Base-by-base conservation (phyloP, 345 rosid genomes). In the Abelmoschus esculentus region DNA sequence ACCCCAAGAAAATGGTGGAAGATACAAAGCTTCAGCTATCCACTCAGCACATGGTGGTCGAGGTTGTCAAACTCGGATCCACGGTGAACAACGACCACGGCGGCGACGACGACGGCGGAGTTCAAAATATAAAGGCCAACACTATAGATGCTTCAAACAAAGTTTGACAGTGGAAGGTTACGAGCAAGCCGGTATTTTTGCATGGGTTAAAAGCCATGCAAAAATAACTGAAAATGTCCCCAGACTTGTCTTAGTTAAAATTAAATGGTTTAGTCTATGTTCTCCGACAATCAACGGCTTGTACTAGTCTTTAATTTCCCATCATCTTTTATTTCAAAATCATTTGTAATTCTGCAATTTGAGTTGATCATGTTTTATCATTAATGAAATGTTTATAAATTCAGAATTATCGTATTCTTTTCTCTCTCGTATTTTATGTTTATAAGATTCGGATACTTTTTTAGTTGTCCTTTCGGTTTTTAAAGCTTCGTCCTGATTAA, bases 41-140 rank as follows among this genome's bases (percentile, higher is more conserved):
- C 6, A 86, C 8, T 26, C 61, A 86, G 32, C 87, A 86, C 54
- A 79, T 77, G 1, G 82, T 83, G 0, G 61, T 57, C 1, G 92
- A 84, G 18, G 79, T 85, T 6, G 76, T 75, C 31, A 84, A 81
- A 69, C 80, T 79, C 31, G 75, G 82, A 54, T 56, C 85, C 56
- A 56, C 85, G 8, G 72, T 81, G 71, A 47, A 12, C 52, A 76
- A 79, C 28, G 65, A 7, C 26, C 19, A 38, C 18, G 36, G 6
- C 15, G 6, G 14, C 18, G 46, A 38, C 18, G 26, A 44, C 19
- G 34, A 46, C 55, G 70, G 70, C 28, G 69, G 17, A 61, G 80
- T 69, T 18, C 73, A 80, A 50, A 70, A 75, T 74, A 74, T n/a
- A 4, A 38, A 68, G 32, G 44, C 55, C 18, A 69, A 75, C 69